Evolutionary conservation across 1,284 basidiomycete species (phyloP), one percentile per base, ranked within the genome.

Genomic region (Tremellales sp.): DNA sequence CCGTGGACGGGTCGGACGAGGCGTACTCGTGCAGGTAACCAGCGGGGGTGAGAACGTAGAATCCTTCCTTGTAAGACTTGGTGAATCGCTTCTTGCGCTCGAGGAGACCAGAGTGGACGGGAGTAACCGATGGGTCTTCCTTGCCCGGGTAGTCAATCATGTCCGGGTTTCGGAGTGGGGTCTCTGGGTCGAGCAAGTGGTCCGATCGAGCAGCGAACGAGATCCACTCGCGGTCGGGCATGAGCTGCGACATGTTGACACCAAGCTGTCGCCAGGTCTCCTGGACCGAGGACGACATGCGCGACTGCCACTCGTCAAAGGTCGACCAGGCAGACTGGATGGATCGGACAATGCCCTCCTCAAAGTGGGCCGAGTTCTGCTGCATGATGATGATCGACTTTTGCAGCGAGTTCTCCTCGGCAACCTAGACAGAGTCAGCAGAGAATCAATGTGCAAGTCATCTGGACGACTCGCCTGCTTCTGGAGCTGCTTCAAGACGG

Each of bases 301-400:
- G 87, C 5, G 86, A 82, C 57, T 91, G 86, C 94, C 94, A 98
- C 75, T 97, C 93, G 67, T 94, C 89, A 68, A 90, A 98, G 1
- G 92, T 97, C 58, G 87, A 83, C 94, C 94, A 98, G 0, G 94
- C 91, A 31, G 89, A 91, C 75, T 98, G 92, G 59, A 98, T 84
- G 26, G 89, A 85, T 59, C 89, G 87, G 35, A 98, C 91, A 63
- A 98, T 89, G 54, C 93, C 94, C 66, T 92, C 89, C 75, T 97
- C 94, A 62, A 98, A 98, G 72, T 96, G 87, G 21, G 93, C 94
- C 42, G 87, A 90, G 75, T 97, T 97, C 65, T 97, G 87, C 72
- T 98, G 94, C 84, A 97, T 97, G 73, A 98, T 96, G 67, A 98
- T 86, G 68, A 97, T 88, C n/a, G 86, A 90, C 74, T 98, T 98